Conservation (phyloP, 2,329 filamentous ascomycete genomes). For the Arthrobotrys sinensis region DNA sequence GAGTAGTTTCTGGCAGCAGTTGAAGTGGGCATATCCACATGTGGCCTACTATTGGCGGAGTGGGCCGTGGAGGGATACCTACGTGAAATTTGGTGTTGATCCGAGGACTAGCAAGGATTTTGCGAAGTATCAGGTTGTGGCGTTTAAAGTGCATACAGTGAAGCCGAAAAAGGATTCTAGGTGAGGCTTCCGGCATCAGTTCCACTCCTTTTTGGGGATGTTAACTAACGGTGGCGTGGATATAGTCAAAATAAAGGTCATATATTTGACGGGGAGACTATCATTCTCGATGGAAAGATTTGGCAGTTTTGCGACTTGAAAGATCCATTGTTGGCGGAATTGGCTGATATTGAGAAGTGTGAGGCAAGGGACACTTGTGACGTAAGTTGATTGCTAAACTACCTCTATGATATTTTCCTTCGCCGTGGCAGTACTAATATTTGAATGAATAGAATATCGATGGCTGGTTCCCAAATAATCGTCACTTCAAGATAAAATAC, state of each 20-base stretch:
- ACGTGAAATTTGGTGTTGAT: slow-evolving; percentile 88
- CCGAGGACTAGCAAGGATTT: slow-evolving; percentile 83
- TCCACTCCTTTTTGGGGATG: neutral
- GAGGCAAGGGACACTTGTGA: slow-evolving; percentile 62
- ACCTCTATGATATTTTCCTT: slow-evolving; percentile 67
- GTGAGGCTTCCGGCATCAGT: slow-evolving; percentile 5
- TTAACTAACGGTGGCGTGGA: neutral
- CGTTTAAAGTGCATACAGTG: slow-evolving; percentile 78
- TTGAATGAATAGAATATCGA: slow-evolving; percentile 68
- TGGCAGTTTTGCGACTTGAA: slow-evolving; percentile 96
- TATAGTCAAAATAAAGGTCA: slow-evolving; percentile 43
- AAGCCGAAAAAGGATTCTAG: slow-evolving; percentile 61
- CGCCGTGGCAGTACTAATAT: slow-evolving; percentile 72
- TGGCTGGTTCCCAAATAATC: slow-evolving; percentile 88
- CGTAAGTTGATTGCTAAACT: slow-evolving; percentile 36
- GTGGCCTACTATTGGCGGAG: slow-evolving; percentile 93
- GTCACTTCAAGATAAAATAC: slow-evolving; percentile 85
- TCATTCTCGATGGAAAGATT: slow-evolving; percentile 81
- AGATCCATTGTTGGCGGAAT: slow-evolving; percentile 79
- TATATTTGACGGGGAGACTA: slow-evolving; percentile 45
- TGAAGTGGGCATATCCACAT: slow-evolving; percentile 85
- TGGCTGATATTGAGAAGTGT: slow-evolving; percentile 77
- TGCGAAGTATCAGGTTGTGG: slow-evolving; percentile 88
- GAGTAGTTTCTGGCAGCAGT: slow-evolving; percentile 68
- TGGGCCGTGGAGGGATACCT: slow-evolving; percentile 90